Conservation (phyloP, 306 rosid species). For the cucumber (Cucumis sativus) region Cucumber_9930_V3 NC_026656.2:1419001-1419500, state of each 20-base stretch:
- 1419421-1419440: constrained; percentile 91
- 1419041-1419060: constrained; percentile 61
- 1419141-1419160: neutral
- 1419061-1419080: constrained; percentile 88
- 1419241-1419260: constrained; percentile 96
- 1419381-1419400: neutral
- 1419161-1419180: neutral
- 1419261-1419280: constrained; percentile 81
- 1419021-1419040: constrained; percentile 60
- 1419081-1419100: constrained; percentile 94
- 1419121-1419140: neutral
- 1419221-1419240: constrained; percentile 98
- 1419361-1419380: neutral
- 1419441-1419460: constrained; percentile 97
- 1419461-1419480: constrained; percentile 96
- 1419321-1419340: constrained; percentile 35
- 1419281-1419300: constrained; percentile 98
- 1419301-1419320: constrained; percentile 90
- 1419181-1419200: neutral
- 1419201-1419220: neutral
- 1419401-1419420: constrained; percentile 42
- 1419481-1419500: constrained; percentile 99
- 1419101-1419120: constrained; percentile 30
- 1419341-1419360: neutral
- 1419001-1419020: constrained; percentile 86